Evolutionary conservation across 148 eudicot genomes (phyloP).

Genomic region (Cornus kousa): DNA sequence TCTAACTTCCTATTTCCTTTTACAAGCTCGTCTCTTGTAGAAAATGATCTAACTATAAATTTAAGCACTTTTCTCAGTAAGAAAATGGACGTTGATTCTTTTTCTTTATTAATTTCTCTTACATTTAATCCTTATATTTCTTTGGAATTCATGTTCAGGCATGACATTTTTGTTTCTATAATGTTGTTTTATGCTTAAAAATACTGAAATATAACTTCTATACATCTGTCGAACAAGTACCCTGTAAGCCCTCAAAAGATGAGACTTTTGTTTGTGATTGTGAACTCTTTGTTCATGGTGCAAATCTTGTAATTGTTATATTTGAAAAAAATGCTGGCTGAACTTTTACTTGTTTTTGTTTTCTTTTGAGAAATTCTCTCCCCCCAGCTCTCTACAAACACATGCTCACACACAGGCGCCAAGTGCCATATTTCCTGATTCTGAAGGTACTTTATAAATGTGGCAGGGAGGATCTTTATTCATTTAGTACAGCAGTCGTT

Average conservation of each 20-base stretch:
- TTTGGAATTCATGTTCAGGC: background rate
- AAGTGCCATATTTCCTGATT: background rate
- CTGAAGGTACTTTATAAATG: constrained; percentile 10
- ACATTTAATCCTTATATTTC: background rate
- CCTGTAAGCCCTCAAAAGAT: background rate
- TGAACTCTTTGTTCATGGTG: constrained; percentile 2
- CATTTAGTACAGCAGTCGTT: constrained; percentile 49
- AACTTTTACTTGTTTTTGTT: too few relatives aligned
- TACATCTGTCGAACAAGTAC: background rate
- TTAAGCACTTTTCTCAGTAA: background rate
- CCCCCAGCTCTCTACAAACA: background rate
- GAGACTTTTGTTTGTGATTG: background rate
- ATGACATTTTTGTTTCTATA: background rate
- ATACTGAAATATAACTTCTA: background rate
- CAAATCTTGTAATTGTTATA: background rate
- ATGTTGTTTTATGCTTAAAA: background rate
- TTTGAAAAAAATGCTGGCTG: background rate
- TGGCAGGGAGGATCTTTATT: constrained; percentile 70
- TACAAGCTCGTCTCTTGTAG: too few relatives aligned
- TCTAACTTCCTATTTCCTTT: too few relatives aligned
- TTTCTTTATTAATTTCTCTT: too few relatives aligned
- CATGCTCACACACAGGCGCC: background rate
- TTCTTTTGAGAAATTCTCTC: background rate
- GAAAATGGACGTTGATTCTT: background rate
- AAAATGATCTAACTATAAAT: too few relatives aligned